Base-by-base conservation (phyloP, 257 asterid genomes). In the Primulina tabacum region DNA sequence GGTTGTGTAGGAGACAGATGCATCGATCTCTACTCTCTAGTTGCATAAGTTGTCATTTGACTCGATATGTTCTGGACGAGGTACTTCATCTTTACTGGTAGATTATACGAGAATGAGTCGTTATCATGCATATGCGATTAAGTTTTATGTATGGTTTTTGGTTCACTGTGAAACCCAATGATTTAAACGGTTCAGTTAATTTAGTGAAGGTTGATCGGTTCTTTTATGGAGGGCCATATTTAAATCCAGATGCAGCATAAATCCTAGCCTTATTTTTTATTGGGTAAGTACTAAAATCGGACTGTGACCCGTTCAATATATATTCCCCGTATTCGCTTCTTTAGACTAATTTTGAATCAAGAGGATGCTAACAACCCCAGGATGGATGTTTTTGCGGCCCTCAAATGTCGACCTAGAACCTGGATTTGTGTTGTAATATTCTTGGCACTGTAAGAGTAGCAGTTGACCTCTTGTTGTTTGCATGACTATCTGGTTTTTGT, bases 31-130 rank as follows among this genome's bases (percentile, higher is more conserved):
- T 60, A 63, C 59, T 71, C 76, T 79, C 64, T 60, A 63, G 66
- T 81, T 62, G 63, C 60, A 53, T 70, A 72, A 76, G 83, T 67
- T 75, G 76, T 73, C 68, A 67, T 83, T 81, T 73, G 29, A 79
- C 78, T 71, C 72, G 75, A 75, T 82, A 63, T 68, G 59, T 64
- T 80, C 30, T 69, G 70, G 77, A 74, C 67, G 29, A 21, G 59
- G 20, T 55, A 50, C 55, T 69, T 67, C 69, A 34, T 70, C 69
- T 67, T 60, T 63, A 64, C 34, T 29, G 47, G 18, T 58, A 21
- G 56, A 29, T 72, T 34, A 7, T 73, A 21, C 40, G 58, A 65
- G 35, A 33, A 16, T 8, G 56, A 37, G 18, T 8, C 32, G 3
- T 37, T 17, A 17, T 32, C 17, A 3, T 62, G 53, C 53, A 43